A percentile compares a stretch with the other conserved stretches of the same genome.
These are phyloP conservation scores for Colletotrichum spinosum DNA, from an alignment of 2,329 filamentous ascomycete species.

Conservation along the genomic window DNA sequence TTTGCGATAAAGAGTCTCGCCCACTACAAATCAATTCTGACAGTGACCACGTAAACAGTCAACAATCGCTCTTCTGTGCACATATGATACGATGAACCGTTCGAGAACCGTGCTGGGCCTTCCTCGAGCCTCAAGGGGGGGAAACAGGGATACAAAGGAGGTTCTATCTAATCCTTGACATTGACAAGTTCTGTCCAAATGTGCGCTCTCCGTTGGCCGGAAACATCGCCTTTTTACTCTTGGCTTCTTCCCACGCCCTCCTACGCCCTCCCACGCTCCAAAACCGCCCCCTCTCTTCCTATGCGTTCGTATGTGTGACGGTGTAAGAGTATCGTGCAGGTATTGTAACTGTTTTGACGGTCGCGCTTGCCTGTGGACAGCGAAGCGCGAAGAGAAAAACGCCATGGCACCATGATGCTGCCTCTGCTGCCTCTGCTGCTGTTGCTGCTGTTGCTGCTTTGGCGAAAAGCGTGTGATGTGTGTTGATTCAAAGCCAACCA, in stretches of 20 bases:
- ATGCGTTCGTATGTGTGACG: neutral
- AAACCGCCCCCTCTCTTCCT: no score
- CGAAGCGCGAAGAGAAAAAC: conserved; percentile 23
- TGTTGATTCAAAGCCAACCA: conserved; percentile 15
- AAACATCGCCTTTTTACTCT: neutral
- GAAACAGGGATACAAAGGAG: neutral
- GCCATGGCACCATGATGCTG: conserved; percentile 2
- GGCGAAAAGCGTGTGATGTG: conserved; percentile 2
- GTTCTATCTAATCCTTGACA: conserved; percentile 17
- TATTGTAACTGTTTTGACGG: neutral
- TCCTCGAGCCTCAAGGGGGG: neutral
- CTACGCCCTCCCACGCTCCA: neutral
- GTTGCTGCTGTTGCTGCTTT: neutral
- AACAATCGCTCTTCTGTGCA: neutral
- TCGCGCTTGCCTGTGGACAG: neutral
- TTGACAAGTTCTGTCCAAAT: conserved; percentile 3
- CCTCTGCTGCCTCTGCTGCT: neutral
- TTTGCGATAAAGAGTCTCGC: neutral
- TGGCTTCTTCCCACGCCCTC: neutral
- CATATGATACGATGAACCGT: no score
- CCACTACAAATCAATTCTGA: neutral
- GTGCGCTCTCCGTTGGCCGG: neutral
- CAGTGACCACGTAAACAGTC: no score
- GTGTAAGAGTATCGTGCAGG: neutral
- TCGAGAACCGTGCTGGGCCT: neutral